A percentile compares a stretch with the other conserved stretches of the same genome.
Conservation (phyloP, 2,329 filamentous ascomycete species). For the Trichoderma sp. region DNA sequence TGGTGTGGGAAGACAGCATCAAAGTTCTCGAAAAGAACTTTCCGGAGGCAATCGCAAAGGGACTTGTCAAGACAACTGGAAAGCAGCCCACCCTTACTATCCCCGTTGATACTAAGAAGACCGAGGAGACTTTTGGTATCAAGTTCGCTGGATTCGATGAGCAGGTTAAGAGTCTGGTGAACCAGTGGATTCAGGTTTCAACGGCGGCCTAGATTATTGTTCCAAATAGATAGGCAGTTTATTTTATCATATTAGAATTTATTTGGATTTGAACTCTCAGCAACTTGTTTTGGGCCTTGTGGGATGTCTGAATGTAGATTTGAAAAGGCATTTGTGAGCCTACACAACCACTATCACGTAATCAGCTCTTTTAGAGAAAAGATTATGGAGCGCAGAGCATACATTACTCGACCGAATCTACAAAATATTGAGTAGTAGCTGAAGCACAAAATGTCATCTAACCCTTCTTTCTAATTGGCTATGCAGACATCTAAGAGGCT, state of each 20-base stretch:
- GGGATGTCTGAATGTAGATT: too few species aligned
- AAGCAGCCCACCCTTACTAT: neutral
- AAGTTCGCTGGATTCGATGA: neutral
- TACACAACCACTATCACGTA: too few species aligned
- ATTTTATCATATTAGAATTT: neutral
- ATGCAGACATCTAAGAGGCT: too few species aligned
- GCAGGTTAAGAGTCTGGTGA: neutral
- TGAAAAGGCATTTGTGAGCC: too few species aligned
- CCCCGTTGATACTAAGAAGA: neutral
- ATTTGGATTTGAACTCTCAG: accelerated
- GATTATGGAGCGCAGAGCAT: too few species aligned
- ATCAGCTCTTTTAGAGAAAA: too few species aligned
- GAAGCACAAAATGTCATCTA: too few species aligned
- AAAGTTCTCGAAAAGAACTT: neutral
- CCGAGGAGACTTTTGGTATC: neutral
- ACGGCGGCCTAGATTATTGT: neutral
- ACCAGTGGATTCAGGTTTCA: neutral
- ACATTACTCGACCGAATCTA: too few species aligned
- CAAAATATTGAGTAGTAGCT: too few species aligned
- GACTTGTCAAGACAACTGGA: neutral
- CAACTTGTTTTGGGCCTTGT: neutral
- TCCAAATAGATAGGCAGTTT: neutral
- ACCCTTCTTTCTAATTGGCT: too few species aligned
- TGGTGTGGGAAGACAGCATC: neutral
- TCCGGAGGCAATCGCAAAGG: neutral